phyloP scores from a whole-genome alignment of 768 basidiomycete species.

The Saitozyma podzolica region DNA sequence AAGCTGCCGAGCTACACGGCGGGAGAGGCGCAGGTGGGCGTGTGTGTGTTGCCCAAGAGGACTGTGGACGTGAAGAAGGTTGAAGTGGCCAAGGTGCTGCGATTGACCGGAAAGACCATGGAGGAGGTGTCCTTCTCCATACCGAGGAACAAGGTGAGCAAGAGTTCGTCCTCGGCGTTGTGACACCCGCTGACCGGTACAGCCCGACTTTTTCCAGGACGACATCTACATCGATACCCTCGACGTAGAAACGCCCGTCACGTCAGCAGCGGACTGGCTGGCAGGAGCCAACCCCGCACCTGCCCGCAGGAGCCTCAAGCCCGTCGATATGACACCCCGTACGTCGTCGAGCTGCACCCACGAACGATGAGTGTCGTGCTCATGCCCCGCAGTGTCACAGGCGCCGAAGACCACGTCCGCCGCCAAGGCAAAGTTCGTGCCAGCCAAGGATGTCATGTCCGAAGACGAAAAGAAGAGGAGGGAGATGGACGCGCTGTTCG shows the following conservation, averaged over 20 bases:
- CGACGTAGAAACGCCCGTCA: conserved; percentile 30
- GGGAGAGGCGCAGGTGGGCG: conserved; percentile 45
- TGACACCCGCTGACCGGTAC: neutral
- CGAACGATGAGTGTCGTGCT: neutral
- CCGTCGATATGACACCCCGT: conserved; percentile 48
- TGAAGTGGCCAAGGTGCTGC: conserved; percentile 44
- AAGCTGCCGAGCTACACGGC: conserved; percentile 51
- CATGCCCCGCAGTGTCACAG: conserved; percentile 46
- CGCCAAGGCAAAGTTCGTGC: conserved; percentile 35
- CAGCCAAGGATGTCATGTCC: conserved; percentile 41
- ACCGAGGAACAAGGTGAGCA: conserved; percentile 50
- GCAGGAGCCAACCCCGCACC: conserved; percentile 27
- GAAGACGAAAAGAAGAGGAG: conserved; percentile 47
- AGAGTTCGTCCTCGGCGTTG: neutral
- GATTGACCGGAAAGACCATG: conserved; percentile 48
- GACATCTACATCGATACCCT: conserved; percentile 52
- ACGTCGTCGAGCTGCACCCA: conserved; percentile 17
- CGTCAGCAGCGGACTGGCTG: conserved; percentile 39
- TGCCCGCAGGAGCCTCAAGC: conserved; percentile 33
- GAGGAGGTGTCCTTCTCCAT: conserved; percentile 51
- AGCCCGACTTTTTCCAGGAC: conserved; percentile 54
- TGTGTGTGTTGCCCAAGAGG: conserved; percentile 49
- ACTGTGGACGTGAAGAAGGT: conserved; percentile 50
- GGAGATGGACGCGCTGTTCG: conserved; percentile 52
- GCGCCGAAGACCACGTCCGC: conserved; percentile 43